These are phyloP conservation scores for Drechslerella coelobrocha DNA, from an alignment of 2,329 filamentous ascomycete species.

Conservation along the genomic window DNA sequence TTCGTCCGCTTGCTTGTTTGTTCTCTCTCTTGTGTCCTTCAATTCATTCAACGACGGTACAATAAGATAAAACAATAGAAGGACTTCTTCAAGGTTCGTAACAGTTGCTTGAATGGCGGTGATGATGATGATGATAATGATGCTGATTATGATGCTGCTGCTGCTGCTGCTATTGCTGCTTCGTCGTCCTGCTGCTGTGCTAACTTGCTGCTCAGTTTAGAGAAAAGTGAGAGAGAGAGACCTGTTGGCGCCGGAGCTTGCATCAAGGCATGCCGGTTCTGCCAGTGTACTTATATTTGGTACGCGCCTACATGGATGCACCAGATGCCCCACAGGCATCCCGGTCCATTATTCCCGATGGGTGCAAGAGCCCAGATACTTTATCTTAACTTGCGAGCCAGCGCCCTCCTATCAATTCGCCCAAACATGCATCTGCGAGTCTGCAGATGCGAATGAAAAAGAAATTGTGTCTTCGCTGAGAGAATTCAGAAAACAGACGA, in stretches of 20 bases:
- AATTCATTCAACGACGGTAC: too few relatives aligned
- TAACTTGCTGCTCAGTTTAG: slow-evolving; percentile 20
- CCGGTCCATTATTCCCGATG: slow-evolving; percentile 44
- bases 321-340: slow-evolving; percentile 47
- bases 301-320: slow-evolving; percentile 51
- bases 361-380: slow-evolving; percentile 48
- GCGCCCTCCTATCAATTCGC: slow-evolving; percentile 49
- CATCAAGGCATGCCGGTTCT: slow-evolving; percentile 51
- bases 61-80: too few relatives aligned
- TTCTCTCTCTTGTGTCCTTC: too few relatives aligned
- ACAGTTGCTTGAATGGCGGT: too few relatives aligned
- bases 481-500: slow-evolving; percentile 50
- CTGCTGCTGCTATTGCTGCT: not conserved
- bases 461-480: slow-evolving; percentile 47
- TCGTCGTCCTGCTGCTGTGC: slow-evolving; percentile 26
- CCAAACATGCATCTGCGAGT: slow-evolving; percentile 49
- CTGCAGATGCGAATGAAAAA: slow-evolving; percentile 50
- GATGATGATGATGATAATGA: not conserved
- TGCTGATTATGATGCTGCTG: slow-evolving; percentile 11
- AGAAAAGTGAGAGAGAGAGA: slow-evolving; percentile 34
- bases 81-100: too few relatives aligned
- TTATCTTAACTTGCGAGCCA: slow-evolving; percentile 51
- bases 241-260: slow-evolving; percentile 52
- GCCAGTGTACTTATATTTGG: slow-evolving; percentile 52
- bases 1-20: too few relatives aligned